phyloP scores from a whole-genome alignment of 2,329 filamentous ascomycete genomes.

The Mollisiaceae sp. region DNA sequence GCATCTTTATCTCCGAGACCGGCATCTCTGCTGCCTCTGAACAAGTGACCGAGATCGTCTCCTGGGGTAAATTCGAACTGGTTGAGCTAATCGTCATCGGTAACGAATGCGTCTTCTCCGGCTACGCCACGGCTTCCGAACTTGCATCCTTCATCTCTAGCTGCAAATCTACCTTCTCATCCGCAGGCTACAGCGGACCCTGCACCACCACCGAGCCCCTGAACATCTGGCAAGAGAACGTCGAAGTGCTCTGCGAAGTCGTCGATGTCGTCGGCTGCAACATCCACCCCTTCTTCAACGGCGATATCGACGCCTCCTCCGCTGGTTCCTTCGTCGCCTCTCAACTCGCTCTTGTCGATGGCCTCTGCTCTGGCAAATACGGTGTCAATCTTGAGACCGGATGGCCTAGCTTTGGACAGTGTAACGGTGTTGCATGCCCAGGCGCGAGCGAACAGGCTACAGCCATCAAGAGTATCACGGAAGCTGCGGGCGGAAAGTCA shows the following conservation, averaged over 20 bases:
- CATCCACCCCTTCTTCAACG: slow-evolving; percentile 95
- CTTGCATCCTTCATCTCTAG: slow-evolving; percentile 74
- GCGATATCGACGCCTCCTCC: slow-evolving; percentile 60
- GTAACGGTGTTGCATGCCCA: slow-evolving; percentile 77
- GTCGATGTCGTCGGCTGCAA: slow-evolving; percentile 85
- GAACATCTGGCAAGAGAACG: slow-evolving; percentile 72
- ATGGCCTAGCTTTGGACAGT: slow-evolving; percentile 75
- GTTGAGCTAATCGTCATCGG: slow-evolving; percentile 67
- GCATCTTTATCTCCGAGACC: slow-evolving; percentile 80
- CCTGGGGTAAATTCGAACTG: slow-evolving; percentile 73
- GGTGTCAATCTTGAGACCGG: slow-evolving; percentile 89
- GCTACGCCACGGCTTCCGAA: slow-evolving; percentile 64
- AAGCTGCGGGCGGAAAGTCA: slow-evolving; percentile 67
- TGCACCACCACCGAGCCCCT: slow-evolving; percentile 89
- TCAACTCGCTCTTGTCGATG: slow-evolving; percentile 74
- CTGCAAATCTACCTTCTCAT: slow-evolving; percentile 66
- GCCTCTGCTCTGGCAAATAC: slow-evolving; percentile 72
- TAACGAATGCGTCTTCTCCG: slow-evolving; percentile 78
- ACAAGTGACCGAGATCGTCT: slow-evolving; percentile 75
- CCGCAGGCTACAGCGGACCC: slow-evolving; percentile 72
- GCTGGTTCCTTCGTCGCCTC: slow-evolving; percentile 78
- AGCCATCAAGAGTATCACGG: slow-evolving; percentile 75
- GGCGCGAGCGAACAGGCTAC: slow-evolving; percentile 67
- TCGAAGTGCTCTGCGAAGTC: slow-evolving; percentile 66
- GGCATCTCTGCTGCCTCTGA: slow-evolving; percentile 59